Base-by-base conservation (phyloP, 441 rosid species). In the Brassica hybrid region DNA sequence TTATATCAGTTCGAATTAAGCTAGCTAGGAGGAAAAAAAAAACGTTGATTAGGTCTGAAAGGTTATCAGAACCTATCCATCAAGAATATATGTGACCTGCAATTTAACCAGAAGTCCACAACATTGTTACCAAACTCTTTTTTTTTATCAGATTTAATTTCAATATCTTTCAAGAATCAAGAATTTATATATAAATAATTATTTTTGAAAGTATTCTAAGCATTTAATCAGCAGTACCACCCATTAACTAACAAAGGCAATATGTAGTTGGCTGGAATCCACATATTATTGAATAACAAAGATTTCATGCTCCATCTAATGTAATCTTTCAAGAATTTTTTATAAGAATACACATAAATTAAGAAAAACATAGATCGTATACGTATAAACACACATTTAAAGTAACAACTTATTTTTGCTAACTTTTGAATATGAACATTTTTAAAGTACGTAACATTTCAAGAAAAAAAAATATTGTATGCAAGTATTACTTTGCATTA, bases 41-140 rank as follows among this genome's bases (percentile, higher is more conserved):
- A 68, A 67, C 65, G 66, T 41, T 73, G 75, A 56, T 73, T 79
- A 79, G 82, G 82, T 79, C 75, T 54, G 75, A 73, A 79, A 79
- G 78, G 66, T 79, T 61, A 79, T 68, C 81, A 68, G 27, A 78
- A 66, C 69, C 73, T 73, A 73, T 68, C 74, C 61, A 67, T 73
- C 66, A 78, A 50, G 18, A 67, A 57, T 59, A 67, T 72, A 45
- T 45, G 19, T 34, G 58, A 78, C 58, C 65, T 72, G 73, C 77
- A 45, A 72, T 50, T 78, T 34, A 67, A 60, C 69, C 77, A 68
- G 34, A 79, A 79, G 78, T 73, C 78, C 74, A 79, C 75, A 79
- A 68, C 71, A 73, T 69, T 41, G 19, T 62, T 63, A 79, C 78
- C 82, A 67, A 79, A 73, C 71, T 68, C 82, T 61, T 45, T 79